A percentile compares a stretch with the other conserved stretches of the same genome.
phyloP scores from a whole-genome alignment of 345 rosid genomes.

The Cardamine occulta region DNA sequence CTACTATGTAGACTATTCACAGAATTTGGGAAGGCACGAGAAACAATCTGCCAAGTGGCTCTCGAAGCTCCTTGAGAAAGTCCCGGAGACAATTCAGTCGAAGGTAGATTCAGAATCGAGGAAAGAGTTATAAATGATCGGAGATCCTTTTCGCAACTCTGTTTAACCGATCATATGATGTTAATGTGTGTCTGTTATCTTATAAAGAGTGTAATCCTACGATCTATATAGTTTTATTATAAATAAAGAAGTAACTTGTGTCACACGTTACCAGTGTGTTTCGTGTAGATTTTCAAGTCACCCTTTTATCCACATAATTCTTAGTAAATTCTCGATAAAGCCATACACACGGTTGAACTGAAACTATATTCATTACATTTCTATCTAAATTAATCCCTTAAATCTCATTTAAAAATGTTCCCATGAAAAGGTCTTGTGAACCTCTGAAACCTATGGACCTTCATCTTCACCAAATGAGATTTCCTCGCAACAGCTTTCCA shows the following conservation, averaged over 20 bases:
- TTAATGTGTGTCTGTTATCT: conserved; percentile 12
- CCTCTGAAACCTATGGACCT: conserved; percentile 65
- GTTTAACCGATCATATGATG: conserved; percentile 13
- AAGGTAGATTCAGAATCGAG: conserved; percentile 34
- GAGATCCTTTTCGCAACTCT: background rate
- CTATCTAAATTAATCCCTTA: conserved; percentile 2
- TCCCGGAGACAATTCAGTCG: conserved; percentile 13
- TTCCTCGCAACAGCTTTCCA: conserved; percentile 90
- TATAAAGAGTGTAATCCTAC: background rate
- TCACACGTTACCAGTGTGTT: background rate
- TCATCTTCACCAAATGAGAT: conserved; percentile 63
- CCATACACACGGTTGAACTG: background rate
- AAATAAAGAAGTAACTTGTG: background rate
- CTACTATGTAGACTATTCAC: conserved; percentile 40
- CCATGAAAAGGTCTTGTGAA: conserved; percentile 42
- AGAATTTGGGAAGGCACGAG: conserved; percentile 34
- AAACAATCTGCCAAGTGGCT: conserved; percentile 44
- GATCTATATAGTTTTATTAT: conserved; percentile 4
- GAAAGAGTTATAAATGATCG: conserved; percentile 35
- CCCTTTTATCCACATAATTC: background rate
- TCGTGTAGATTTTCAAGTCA: background rate
- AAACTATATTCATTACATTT: conserved; percentile 3
- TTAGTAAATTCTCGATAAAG: background rate
- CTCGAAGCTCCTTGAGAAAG: conserved; percentile 40
- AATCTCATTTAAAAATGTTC: background rate